Conservation (phyloP, 139 green algal genomes). For the Chlamydomonas sphaeroides region DNA sequence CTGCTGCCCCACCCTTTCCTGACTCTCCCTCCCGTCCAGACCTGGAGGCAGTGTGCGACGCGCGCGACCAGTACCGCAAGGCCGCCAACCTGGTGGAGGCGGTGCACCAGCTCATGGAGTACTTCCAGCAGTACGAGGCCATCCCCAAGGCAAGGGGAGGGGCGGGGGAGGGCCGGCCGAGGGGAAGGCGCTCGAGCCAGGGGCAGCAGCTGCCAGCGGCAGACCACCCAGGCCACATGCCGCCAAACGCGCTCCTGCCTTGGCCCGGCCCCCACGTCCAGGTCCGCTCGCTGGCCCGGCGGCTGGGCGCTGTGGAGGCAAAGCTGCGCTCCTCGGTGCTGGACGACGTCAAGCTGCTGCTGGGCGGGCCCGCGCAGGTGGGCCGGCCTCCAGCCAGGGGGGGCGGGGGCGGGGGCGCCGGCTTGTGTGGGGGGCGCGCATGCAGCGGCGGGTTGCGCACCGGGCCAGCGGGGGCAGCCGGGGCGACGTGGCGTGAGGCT, state of each 20-base stretch:
- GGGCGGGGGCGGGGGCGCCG: background rate
- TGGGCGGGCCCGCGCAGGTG: conserved; percentile 57
- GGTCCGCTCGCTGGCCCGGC: conserved; percentile 77
- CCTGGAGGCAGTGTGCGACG: conserved; percentile 64
- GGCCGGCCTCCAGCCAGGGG: background rate
- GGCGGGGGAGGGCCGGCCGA: background rate
- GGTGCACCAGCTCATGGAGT: conserved; percentile 89
- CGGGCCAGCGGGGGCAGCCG: too few relatives aligned
- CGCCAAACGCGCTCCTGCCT: too few relatives aligned
- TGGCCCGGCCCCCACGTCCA: conserved; percentile 32
- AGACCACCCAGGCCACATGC: too few relatives aligned
- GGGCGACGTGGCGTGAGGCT: too few relatives aligned
- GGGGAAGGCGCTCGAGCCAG: too few relatives aligned
- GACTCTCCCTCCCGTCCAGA: too few relatives aligned
- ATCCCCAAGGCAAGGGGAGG: conserved; percentile 80
- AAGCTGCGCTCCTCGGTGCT: conserved; percentile 50
- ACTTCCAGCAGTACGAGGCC: conserved; percentile 91
- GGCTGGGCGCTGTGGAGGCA: conserved; percentile 56
- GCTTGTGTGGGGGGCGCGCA: background rate
- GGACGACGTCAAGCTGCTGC: conserved; percentile 78
- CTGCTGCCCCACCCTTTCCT: too few relatives aligned
- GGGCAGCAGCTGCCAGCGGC: too few relatives aligned
- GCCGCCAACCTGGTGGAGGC: conserved; percentile 94
- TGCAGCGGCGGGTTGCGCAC: too few relatives aligned
- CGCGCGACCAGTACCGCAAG: conserved; percentile 87